Percentiles rank a stretch among this genome's conserved stretches.
Evolutionary conservation across 1,284 basidiomycete species (phyloP).

Genomic region (Wallemia hederae): DNA sequence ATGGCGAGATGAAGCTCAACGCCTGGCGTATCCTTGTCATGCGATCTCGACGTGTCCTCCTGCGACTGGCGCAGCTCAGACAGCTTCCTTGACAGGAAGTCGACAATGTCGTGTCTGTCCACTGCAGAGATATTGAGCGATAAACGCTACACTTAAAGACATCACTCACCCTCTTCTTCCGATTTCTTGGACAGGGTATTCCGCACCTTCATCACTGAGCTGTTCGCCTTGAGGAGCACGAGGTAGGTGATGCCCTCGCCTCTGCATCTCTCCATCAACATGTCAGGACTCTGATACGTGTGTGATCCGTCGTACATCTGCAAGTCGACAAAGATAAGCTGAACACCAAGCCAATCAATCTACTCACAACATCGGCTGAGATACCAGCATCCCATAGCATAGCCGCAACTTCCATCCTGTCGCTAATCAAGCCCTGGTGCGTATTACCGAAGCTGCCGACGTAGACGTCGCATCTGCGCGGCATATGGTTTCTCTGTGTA

Average conservation of each 20-base stretch:
- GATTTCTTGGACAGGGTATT: not conserved
- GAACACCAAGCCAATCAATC: not conserved
- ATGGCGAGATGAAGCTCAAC: not conserved
- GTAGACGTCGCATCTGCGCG: not conserved
- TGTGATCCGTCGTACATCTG: conserved; percentile 1
- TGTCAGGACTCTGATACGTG: not conserved
- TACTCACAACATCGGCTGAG: not conserved
- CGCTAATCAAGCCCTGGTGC: not conserved
- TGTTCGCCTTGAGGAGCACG: not conserved
- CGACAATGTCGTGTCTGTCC: not conserved
- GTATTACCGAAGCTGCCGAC: not conserved
- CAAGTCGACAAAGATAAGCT: not conserved
- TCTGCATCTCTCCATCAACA: not conserved
- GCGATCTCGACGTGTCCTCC: not conserved
- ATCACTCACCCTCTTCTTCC: not conserved
- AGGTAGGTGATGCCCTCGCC: not conserved
- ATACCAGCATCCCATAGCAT: not conserved
- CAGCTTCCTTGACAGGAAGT: not conserved
- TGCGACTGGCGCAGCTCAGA: not conserved
- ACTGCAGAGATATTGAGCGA: not conserved
- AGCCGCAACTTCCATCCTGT: not conserved
- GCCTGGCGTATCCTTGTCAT: not conserved
- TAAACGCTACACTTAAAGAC: too few relatives aligned
- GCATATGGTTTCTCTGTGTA: not conserved
- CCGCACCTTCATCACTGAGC: not conserved